phyloP scores from a whole-genome alignment of 257 asterid species.

The Solanum dulcamara region DNA sequence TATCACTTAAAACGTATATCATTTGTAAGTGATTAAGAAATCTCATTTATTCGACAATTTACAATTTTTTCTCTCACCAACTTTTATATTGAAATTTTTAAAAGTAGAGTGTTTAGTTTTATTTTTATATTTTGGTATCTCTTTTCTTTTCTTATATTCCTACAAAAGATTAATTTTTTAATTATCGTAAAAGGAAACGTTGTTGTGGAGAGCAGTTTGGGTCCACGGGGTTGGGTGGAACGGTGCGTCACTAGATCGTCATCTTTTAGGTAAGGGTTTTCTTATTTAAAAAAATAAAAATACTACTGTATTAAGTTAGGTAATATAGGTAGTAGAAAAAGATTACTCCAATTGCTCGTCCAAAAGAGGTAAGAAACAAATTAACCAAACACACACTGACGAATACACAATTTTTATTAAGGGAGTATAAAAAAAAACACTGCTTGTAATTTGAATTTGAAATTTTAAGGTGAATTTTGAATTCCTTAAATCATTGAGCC shows the following conservation, averaged over 20 bases:
- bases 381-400: neutral
- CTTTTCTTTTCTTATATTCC: neutral
- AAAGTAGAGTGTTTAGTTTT: neutral
- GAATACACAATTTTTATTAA: neutral
- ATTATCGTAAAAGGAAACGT: neutral
- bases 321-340: neutral
- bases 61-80: neutral
- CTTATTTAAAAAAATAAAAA: too few species aligned
- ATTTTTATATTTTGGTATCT: neutral
- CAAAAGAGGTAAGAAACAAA: neutral
- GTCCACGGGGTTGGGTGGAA: neutral
- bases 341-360: neutral
- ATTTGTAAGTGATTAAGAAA: too few species aligned
- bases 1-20: too few species aligned
- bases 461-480: neutral
- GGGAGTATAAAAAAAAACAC: neutral
- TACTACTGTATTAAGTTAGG: neutral
- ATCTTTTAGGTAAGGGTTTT: neutral
- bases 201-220: neutral
- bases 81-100: neutral
- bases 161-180: neutral
- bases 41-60: too few species aligned
- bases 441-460: fast-evolving
- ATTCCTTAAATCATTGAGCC: too few species aligned
- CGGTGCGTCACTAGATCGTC: neutral